A percentile compares a stretch with the other conserved stretches of the same genome.
Conservation (phyloP, 2,329 filamentous ascomycete genomes). For the Penicillium frequentans region DNA sequence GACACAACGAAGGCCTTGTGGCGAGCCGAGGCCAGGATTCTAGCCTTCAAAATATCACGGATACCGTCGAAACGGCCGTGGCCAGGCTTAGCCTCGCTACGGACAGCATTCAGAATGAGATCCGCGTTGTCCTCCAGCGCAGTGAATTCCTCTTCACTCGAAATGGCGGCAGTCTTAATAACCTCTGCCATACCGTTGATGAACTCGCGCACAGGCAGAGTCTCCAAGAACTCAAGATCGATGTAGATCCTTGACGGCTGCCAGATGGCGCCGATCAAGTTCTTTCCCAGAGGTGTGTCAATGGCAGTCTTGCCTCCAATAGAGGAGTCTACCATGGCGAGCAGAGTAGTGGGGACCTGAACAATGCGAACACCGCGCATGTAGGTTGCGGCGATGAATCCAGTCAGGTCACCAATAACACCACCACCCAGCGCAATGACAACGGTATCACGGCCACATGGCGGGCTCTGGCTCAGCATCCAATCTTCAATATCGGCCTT, state of each 20-base stretch:
- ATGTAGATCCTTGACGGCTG: conserved; percentile 93
- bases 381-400: conserved; percentile 95
- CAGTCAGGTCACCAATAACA: conserved; percentile 97
- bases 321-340: conserved; percentile 97
- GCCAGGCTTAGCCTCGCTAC: conserved; percentile 57
- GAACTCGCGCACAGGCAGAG: conserved; percentile 85
- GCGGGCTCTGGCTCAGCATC: conserved; percentile 78
- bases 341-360: conserved; percentile 90
- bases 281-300: conserved; percentile 94
- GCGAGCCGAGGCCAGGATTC: conserved; percentile 85
- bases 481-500: conserved; percentile 97
- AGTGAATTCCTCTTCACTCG: conserved; percentile 84
- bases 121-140: conserved; percentile 79
- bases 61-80: conserved; percentile 68
- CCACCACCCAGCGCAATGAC: conserved; percentile 93
- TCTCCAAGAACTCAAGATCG: conserved; percentile 87
- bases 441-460: conserved; percentile 91
- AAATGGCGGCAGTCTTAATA: conserved; percentile 95
- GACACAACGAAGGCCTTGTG: conserved; percentile 96
- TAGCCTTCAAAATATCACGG: conserved; percentile 67
- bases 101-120: conserved; percentile 71
- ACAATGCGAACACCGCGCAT: conserved; percentile 97
- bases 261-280: conserved; percentile 94
- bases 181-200: conserved; percentile 99
- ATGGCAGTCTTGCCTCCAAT: conserved; percentile 99